These are phyloP conservation scores for Pisolithus tinctorius DNA, from an alignment of 768 basidiomycete genomes.

Conservation along the genomic window DNA sequence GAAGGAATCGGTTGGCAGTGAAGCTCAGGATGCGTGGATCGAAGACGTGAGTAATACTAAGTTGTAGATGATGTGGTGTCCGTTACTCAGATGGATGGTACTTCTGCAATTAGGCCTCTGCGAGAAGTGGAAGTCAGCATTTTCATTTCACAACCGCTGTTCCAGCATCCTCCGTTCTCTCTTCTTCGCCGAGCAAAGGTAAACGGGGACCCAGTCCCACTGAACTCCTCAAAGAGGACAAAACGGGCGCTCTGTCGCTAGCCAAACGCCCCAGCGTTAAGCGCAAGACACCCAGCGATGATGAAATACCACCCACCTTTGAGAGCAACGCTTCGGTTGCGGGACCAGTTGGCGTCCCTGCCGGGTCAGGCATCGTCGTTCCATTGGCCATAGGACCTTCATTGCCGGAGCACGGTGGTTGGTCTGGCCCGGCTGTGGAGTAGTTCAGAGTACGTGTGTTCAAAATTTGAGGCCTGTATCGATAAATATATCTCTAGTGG, in stretches of 20 bases:
- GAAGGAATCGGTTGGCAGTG: slow-evolving; percentile 13
- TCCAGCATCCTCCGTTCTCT: slow-evolving; percentile 11
- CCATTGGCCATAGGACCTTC: background rate
- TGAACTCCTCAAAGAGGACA: slow-evolving; percentile 57
- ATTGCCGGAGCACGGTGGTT: background rate
- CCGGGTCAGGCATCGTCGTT: background rate
- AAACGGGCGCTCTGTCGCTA: slow-evolving; percentile 45
- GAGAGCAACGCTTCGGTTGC: slow-evolving; percentile 4
- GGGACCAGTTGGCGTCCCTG: background rate
- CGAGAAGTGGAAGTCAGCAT: slow-evolving; percentile 3
- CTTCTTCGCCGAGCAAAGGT: slow-evolving; percentile 34
- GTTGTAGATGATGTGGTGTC: too few species aligned
- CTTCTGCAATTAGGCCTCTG: background rate
- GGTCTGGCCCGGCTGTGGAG: background rate
- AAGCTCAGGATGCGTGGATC: slow-evolving; percentile 6
- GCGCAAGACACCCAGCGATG: slow-evolving; percentile 25
- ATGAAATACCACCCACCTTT: slow-evolving; percentile 8
- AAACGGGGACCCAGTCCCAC: slow-evolving; percentile 71
- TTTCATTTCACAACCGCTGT: slow-evolving; percentile 1
- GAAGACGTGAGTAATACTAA: background rate
- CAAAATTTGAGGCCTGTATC: too few species aligned
- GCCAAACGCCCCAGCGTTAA: slow-evolving; percentile 68
- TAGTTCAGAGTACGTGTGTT: too few species aligned
- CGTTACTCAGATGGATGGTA: too few species aligned
- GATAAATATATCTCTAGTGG: too few species aligned